Evolutionary conservation across 371 early-diverging fungal genomes (phyloP).

Genomic region (Mortierella sp.): DNA sequence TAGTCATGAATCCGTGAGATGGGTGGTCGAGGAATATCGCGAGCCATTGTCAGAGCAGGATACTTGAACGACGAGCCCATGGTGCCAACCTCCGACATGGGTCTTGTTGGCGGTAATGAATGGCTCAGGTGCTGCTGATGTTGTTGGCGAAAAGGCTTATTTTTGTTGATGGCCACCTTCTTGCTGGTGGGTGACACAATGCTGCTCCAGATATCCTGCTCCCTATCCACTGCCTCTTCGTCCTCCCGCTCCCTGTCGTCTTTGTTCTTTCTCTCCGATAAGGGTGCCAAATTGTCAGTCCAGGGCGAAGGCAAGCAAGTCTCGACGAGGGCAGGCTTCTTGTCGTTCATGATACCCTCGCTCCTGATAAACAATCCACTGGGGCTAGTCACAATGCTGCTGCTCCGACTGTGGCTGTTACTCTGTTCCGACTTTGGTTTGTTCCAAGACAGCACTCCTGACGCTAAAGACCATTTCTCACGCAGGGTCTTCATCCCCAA

Average conservation of each 20-base stretch:
- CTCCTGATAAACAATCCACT: conserved; percentile 43
- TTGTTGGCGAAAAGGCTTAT: neutral
- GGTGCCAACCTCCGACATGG: conserved; percentile 44
- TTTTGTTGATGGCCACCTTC: conserved; percentile 1
- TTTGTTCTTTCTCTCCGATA: conserved; percentile 5
- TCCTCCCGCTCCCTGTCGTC: conserved; percentile 22
- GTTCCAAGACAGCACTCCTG: conserved; percentile 49
- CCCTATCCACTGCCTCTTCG: conserved; percentile 10
- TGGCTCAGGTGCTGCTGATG: neutral
- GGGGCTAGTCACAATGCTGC: conserved; percentile 41
- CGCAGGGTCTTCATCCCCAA: conserved; percentile 46
- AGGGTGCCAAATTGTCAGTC: conserved; percentile 17
- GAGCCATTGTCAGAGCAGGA: conserved; percentile 37
- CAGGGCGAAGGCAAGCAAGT: conserved; percentile 32
- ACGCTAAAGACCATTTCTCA: conserved; percentile 52
- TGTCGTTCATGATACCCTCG: conserved; percentile 51
- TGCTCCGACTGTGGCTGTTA: conserved; percentile 20
- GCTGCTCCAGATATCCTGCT: conserved; percentile 31
- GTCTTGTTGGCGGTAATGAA: conserved; percentile 24
- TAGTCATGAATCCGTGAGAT: conserved; percentile 47
- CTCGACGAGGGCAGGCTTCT: conserved; percentile 49
- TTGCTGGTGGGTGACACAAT: conserved; percentile 20
- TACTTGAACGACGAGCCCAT: conserved; percentile 29
- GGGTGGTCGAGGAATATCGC: conserved; percentile 49
- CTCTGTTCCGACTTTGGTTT: conserved; percentile 23